Conservation (phyloP, 2,329 filamentous ascomycete species). For the Harringtonia aguacate region DNA sequence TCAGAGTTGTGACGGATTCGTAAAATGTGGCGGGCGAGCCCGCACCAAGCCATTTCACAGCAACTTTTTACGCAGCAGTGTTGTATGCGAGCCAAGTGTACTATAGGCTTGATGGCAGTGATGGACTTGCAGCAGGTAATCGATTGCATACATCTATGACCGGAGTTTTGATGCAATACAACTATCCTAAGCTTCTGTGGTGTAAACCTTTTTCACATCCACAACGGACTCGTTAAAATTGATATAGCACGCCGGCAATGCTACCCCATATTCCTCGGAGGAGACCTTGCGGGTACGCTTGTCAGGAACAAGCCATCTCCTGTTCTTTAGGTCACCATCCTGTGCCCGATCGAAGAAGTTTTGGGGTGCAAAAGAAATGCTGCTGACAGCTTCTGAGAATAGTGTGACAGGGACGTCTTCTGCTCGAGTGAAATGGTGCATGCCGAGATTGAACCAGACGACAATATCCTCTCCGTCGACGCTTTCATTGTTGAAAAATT, state of each 20-base stretch:
- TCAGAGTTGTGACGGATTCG: no score
- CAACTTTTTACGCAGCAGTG: no score
- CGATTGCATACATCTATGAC: no score
- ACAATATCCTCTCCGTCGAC: constrained; percentile 29
- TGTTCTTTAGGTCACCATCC: constrained; percentile 25
- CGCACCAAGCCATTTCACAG: no score
- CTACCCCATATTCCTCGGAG: constrained; percentile 20
- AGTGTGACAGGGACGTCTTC: constrained; percentile 25
- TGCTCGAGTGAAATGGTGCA: constrained; percentile 35
- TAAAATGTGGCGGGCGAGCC: no score
- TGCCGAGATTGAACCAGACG: constrained; percentile 39
- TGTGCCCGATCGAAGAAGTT: constrained; percentile 22
- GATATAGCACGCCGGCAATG: constrained; percentile 19
- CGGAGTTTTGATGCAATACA: no score
- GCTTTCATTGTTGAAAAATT: constrained; percentile 32
- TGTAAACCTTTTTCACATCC: no score
- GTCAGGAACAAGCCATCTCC: constrained; percentile 20
- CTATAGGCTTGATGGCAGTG: no score
- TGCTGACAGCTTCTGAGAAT: constrained; percentile 20
- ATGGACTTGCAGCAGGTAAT: no score
- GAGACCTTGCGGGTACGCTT: constrained; percentile 14
- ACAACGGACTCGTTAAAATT: constrained; percentile 16
- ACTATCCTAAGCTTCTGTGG: no score
- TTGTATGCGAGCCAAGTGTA: no score
- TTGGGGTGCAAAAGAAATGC: constrained; percentile 21